A percentile compares a stretch with the other conserved stretches of the same genome.
Evolutionary conservation across 23 red algal genomes (phyloP).

Genomic region (Agarophyton chilense): DNA sequence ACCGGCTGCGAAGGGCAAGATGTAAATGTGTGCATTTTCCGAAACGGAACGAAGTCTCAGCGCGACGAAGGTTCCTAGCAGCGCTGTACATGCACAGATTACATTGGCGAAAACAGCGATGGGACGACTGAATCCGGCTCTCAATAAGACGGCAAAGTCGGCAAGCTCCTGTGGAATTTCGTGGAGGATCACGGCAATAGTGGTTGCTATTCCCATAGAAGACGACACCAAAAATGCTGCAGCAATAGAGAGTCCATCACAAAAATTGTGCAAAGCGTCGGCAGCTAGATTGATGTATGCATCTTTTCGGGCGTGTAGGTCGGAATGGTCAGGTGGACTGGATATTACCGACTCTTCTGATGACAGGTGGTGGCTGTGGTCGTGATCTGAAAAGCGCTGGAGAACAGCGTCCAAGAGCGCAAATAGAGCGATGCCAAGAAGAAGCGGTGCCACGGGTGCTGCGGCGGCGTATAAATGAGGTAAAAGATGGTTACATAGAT

Average conservation of each 20-base stretch:
- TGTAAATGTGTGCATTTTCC: background rate
- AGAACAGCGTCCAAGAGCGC: slow-evolving; percentile 39
- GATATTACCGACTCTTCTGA: background rate
- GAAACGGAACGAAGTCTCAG: slow-evolving; percentile 24
- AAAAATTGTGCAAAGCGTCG: slow-evolving; percentile 90
- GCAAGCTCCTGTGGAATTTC: slow-evolving; percentile 92
- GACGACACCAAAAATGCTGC: slow-evolving; percentile 68
- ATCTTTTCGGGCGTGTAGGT: background rate
- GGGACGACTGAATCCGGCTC: slow-evolving; percentile 54
- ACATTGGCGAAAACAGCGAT: slow-evolving; percentile 71
- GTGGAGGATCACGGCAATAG: slow-evolving; percentile 79
- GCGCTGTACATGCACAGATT: slow-evolving; percentile 49
- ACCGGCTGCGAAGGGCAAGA: slow-evolving; percentile 76
- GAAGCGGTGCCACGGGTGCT: slow-evolving; percentile 29
- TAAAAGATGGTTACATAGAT: slow-evolving; percentile 76
- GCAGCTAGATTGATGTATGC: slow-evolving; percentile 83
- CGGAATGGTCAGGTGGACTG: background rate
- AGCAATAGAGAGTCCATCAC: slow-evolving; percentile 77
- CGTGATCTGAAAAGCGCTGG: slow-evolving; percentile 15
- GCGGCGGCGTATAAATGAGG: slow-evolving; percentile 60
- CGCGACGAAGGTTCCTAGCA: slow-evolving; percentile 51
- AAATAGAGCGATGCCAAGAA: slow-evolving; percentile 42
- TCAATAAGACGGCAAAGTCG: slow-evolving; percentile 77
- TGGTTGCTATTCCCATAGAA: slow-evolving; percentile 59
- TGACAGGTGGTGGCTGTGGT: background rate